phyloP scores from a whole-genome alignment of 139 green algal species.

The Desmodesmus armatus region DNA sequence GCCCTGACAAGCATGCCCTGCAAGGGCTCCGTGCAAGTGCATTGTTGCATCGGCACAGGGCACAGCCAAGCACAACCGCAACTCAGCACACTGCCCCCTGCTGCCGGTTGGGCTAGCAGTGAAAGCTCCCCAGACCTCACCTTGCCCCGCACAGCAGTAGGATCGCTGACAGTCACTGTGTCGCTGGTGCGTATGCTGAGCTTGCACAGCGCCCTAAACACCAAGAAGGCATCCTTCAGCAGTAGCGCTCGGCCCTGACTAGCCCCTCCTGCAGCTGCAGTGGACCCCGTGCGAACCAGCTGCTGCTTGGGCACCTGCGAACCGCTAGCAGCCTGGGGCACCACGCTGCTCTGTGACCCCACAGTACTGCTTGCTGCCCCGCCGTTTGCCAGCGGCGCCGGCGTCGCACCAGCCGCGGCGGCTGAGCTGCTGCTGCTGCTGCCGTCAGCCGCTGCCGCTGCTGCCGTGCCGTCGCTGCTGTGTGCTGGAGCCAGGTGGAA shows the following conservation, averaged over 20 bases:
- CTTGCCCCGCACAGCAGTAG: constrained; percentile 79
- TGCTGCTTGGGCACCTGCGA: constrained; percentile 9
- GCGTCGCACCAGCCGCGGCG: too few relatives aligned
- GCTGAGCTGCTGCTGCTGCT: not conserved
- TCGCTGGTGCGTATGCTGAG: constrained; percentile 89
- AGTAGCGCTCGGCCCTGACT: too few relatives aligned
- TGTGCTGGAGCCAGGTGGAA: constrained; percentile 30
- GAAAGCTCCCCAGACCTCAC: constrained; percentile 4
- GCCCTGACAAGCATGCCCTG: not conserved
- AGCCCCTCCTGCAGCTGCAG: not conserved
- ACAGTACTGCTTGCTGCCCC: not conserved
- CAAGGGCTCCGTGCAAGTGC: not conserved
- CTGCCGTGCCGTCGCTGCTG: not conserved
- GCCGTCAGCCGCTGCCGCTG: constrained; percentile 18
- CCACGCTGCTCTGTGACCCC: too few relatives aligned
- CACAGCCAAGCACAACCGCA: too few relatives aligned
- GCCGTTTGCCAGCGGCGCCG: too few relatives aligned
- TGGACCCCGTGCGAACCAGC: not conserved
- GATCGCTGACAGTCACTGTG: constrained; percentile 65
- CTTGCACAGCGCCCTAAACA: constrained; percentile 98
- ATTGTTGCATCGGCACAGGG: not conserved
- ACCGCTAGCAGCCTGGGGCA: too few relatives aligned
- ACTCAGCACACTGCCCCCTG: too few relatives aligned
- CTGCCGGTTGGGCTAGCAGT: too few relatives aligned
- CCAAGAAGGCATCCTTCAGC: constrained; percentile 94